Conservation (phyloP, 352 stramenopile genomes). For the Blastocystis sp. region DNA sequence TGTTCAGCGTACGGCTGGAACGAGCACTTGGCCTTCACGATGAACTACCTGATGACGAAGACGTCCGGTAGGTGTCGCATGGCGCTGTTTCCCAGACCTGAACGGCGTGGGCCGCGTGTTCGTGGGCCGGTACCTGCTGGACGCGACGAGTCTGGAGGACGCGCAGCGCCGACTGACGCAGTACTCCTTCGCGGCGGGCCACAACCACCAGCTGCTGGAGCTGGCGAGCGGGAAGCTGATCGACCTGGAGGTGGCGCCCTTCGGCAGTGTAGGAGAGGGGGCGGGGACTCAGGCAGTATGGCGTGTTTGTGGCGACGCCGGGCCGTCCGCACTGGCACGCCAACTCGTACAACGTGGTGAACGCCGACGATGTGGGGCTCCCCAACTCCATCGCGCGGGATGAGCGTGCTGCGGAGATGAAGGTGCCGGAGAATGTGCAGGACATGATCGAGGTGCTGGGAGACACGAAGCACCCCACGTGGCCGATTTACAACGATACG, state of each 20-base stretch:
- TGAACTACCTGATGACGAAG: constrained; percentile 55
- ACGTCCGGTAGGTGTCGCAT: not conserved
- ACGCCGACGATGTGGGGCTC: constrained; percentile 39
- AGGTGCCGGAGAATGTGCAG: constrained; percentile 40
- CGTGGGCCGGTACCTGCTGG: constrained; percentile 43
- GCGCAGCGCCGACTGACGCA: constrained; percentile 29
- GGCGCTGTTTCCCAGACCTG: not conserved
- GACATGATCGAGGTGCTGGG: constrained; percentile 54
- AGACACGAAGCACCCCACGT: constrained; percentile 43
- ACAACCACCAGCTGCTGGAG: constrained; percentile 55
- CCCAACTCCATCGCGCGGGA: constrained; percentile 33
- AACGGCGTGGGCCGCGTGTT: constrained; percentile 51
- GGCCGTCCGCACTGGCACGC: constrained; percentile 48
- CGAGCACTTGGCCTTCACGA: constrained; percentile 46
- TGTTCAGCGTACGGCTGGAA: constrained; percentile 49
- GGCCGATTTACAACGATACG: constrained; percentile 55
- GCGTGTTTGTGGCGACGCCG: constrained; percentile 31
- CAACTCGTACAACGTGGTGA: constrained; percentile 55
- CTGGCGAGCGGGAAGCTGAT: constrained; percentile 9
- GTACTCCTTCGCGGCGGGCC: constrained; percentile 33
- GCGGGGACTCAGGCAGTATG: constrained; percentile 2
- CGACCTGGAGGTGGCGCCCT: constrained; percentile 48
- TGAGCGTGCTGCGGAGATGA: constrained; percentile 46
- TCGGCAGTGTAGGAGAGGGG: not conserved
- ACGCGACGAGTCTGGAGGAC: constrained; percentile 12